Conservation (phyloP, 2,329 filamentous ascomycete species). For the Tolypocladium ovalisporum region DNA sequence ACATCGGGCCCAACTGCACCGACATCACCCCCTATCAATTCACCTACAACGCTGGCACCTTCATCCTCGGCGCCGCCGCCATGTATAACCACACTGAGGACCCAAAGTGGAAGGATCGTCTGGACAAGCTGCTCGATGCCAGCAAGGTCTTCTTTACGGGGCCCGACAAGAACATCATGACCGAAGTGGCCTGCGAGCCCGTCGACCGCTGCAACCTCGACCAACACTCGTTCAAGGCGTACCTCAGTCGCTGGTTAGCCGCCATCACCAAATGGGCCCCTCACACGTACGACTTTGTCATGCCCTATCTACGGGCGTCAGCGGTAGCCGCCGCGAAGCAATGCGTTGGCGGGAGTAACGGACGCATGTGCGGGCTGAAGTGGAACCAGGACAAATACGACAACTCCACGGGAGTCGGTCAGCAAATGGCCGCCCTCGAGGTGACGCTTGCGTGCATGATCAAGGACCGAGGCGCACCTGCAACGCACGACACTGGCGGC, state of each 20-base stretch:
- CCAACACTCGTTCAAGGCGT: conserved; percentile 54
- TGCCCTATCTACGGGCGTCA: conserved; percentile 41
- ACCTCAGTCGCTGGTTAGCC: conserved; percentile 50
- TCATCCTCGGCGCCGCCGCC: conserved; percentile 55
- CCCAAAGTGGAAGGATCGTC: conserved; percentile 44
- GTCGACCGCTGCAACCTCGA: conserved; percentile 50
- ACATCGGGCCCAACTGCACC: conserved; percentile 46
- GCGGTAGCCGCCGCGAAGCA: conserved; percentile 46
- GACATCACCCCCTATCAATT: conserved; percentile 51
- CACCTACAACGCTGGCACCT: conserved; percentile 58
- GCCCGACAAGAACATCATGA: conserved; percentile 44
- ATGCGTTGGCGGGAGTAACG: conserved; percentile 45
- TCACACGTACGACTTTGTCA: conserved; percentile 40
- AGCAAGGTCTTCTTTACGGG: conserved; percentile 44
- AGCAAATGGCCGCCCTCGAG: conserved; percentile 61
- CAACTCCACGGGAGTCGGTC: conserved; percentile 50
- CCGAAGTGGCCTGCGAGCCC: conserved; percentile 54
- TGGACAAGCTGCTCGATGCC: conserved; percentile 44
- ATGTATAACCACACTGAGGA: conserved; percentile 53
- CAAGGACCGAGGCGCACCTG: conserved; percentile 25
- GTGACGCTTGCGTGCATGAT: conserved; percentile 53
- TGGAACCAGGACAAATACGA: conserved; percentile 50
- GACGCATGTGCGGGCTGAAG: conserved; percentile 47
- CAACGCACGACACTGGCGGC: conserved; percentile 44
- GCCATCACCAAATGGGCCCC: conserved; percentile 53